A percentile compares a stretch with the other conserved stretches of the same genome.
Evolutionary conservation across 208 protist species (phyloP).

Genomic region (Jaenimonas drosophilae): DNA sequence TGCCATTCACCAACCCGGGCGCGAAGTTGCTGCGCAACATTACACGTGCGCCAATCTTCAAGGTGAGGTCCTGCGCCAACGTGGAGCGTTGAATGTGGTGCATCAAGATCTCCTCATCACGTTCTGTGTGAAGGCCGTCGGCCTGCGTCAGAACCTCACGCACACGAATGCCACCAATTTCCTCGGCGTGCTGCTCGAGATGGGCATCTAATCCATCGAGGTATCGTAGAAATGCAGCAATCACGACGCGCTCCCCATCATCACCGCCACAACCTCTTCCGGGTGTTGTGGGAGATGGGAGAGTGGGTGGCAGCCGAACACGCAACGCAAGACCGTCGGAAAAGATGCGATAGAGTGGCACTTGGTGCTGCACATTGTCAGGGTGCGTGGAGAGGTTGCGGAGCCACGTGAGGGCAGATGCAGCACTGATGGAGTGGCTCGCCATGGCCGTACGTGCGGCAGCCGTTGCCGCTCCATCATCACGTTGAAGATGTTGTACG

Average conservation of each 20-base stretch:
- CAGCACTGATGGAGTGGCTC: no score
- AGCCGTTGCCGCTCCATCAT: constrained; percentile 3
- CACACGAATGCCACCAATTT: constrained; percentile 28
- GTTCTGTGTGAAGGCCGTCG: constrained; percentile 70
- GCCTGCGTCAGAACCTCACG: constrained; percentile 42
- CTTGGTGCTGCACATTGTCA: constrained; percentile 10
- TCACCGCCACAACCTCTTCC: no score
- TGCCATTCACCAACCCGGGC: constrained; percentile 72
- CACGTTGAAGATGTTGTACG: no score
- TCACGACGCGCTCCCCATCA: no score
- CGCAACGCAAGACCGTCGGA: constrained; percentile 64
- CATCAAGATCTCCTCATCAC: constrained; percentile 50
- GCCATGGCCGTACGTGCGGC: constrained; percentile 5
- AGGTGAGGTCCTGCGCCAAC: constrained; percentile 26
- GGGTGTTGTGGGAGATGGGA: no score
- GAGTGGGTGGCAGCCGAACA: constrained; percentile 58
- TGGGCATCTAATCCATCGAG: constrained; percentile 23
- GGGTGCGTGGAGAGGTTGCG: no score
- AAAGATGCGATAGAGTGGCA: constrained; percentile 78
- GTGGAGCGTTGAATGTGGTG: constrained; percentile 50
- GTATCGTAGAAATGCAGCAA: no score
- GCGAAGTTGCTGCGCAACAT: constrained; percentile 80
- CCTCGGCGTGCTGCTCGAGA: constrained; percentile 12
- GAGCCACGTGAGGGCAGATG: no score
- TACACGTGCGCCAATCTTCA: constrained; percentile 72